A percentile compares a stretch with the other conserved stretches of the same genome.
Evolutionary conservation across 768 basidiomycete genomes (phyloP).

Genomic region (Amanita pallidorosea): DNA sequence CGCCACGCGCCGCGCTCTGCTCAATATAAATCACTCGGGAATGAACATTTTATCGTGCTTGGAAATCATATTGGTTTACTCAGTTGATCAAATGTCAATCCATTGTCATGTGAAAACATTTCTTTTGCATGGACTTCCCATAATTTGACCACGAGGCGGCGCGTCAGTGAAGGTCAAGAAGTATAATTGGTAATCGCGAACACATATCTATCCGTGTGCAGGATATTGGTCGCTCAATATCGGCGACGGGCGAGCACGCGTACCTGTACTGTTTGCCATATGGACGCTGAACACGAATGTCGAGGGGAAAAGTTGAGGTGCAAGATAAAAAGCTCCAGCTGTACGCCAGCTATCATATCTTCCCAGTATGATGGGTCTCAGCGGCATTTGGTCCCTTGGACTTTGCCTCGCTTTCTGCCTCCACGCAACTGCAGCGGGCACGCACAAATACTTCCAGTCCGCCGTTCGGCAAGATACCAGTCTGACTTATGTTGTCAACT

Average conservation of each 20-base stretch:
- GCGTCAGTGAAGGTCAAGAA: neutral
- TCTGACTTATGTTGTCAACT: constrained; percentile 42
- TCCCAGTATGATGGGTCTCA: neutral
- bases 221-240: neutral
- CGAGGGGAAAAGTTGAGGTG: neutral
- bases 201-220: neutral
- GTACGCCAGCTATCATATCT: too few species aligned
- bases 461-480: constrained; percentile 14
- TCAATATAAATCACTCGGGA: too few species aligned
- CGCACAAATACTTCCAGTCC: constrained; percentile 11
- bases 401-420: neutral
- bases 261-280: neutral
- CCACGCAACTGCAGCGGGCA: neutral
- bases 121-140: too few species aligned
- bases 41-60: too few species aligned
- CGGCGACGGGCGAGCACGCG: neutral
- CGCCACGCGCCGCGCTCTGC: too few species aligned
- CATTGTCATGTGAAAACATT: too few species aligned
- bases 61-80: too few species aligned
- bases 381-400: neutral
- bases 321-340: neutral
- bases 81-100: too few species aligned
- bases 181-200: neutral
- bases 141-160: neutral
- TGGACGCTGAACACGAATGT: neutral